Conservation (phyloP, 2,329 filamentous ascomycete species). For the Ceratocystis cacaofunesta region DNA sequence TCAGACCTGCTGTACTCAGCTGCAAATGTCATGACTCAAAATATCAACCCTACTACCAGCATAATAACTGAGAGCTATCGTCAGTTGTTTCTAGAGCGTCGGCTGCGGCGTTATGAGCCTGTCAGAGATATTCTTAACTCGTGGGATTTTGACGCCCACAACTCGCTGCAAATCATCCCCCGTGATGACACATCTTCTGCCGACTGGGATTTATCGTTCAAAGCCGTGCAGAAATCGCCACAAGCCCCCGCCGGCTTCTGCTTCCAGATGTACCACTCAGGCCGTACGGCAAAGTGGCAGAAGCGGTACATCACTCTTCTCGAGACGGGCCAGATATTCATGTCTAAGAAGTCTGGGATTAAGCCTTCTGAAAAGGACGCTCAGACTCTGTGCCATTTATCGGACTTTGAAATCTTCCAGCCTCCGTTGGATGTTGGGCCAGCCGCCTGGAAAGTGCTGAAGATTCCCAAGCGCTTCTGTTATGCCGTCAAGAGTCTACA, state of each 20-base stretch:
- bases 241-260: constrained; percentile 50
- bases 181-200: constrained; percentile 41
- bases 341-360: constrained; percentile 55
- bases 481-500: constrained; percentile 87
- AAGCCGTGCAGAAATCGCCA: constrained; percentile 42
- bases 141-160: constrained; percentile 72
- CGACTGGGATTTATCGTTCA: constrained; percentile 47
- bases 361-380: constrained; percentile 49
- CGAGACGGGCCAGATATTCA: constrained; percentile 54
- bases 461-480: constrained; percentile 71
- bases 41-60: constrained; percentile 48
- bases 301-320: constrained; percentile 68
- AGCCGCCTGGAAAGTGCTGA: constrained; percentile 45
- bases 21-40: constrained; percentile 45
- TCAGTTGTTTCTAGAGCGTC: constrained; percentile 63
- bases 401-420: constrained; percentile 83
- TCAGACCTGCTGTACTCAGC: constrained; percentile 58
- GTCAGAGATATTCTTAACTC: constrained; percentile 82
- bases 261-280: constrained; percentile 65
- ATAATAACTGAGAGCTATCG: constrained; percentile 66
- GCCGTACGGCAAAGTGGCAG: constrained; percentile 71
- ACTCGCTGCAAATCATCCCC: constrained; percentile 50
- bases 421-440: constrained; percentile 35
- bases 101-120: constrained; percentile 70
- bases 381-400: constrained; percentile 63